Base-by-base conservation (phyloP, 768 basidiomycete genomes). In the Lyophyllum semitale region DNA sequence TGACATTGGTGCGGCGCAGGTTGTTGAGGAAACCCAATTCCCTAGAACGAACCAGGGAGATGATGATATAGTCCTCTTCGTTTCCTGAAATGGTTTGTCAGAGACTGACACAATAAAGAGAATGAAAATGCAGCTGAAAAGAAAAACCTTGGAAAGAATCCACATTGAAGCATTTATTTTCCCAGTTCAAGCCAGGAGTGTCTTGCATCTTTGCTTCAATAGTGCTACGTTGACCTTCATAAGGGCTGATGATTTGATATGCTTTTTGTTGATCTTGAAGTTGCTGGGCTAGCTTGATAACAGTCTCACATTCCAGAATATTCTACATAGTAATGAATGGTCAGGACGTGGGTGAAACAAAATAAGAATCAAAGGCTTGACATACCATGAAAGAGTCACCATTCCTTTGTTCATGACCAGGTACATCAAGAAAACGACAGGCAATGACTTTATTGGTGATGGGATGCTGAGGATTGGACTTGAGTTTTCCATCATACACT, bases 161-260 rank as follows among this genome's bases (percentile, higher is more conserved):
- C 55, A 93, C 88, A 80, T 88, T 92, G 68, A 91, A 93, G 62
- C 85, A 87, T 53, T 80, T 91, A 61, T 93, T 80, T 30, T 77
- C 71, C 87, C 87, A 90, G 2, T 72, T 53, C 1, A 93, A 68
- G 0, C 73, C 77, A 48, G 75, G 69, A 46, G 58, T 66, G 0
- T 64, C 56, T 57, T 84, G 79, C 63, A 94, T 77, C 17, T 66
- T 65, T 5, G 72, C 64, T 68, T 92, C 88, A 66, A 93, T 78
- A 3, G 68, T 48, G 46, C 66, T 77, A 12, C 88, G 77, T 66
- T 94, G 91, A 7, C 77, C 83, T 67, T 89, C 89, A 77, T 94
- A 94, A 0, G 91, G 91, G 9, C 89, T 92, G 48, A 94, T 88
- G 41, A 94, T 84, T 29, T 79, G 77, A 66, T 78, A 93, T 0